Base-by-base conservation (phyloP, 305 asterid species). In the Rubia peregrina region DNA sequence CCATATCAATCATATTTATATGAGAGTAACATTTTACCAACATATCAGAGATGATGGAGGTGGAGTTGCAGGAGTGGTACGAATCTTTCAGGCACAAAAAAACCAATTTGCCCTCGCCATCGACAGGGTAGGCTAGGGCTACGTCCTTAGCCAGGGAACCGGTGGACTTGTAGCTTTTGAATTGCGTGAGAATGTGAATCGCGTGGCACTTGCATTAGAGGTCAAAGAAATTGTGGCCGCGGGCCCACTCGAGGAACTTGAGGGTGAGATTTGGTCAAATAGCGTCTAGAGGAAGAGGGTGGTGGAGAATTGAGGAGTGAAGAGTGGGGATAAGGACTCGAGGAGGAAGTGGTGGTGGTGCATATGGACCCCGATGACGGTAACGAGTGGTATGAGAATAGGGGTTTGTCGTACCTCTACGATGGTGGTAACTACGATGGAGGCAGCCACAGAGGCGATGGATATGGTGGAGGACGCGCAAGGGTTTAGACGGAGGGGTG, bases 31-130 rank as follows among this genome's bases (percentile, higher is more conserved):
- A 81, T 70, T 88, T 90, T 46, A 88, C 89, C 84, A 87, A 69
- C 85, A 90, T 80, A 75, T 92, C 96, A 65, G 90, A 80, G 55
- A 90, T 96, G 21, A 90, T 90, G 41, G 96, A 92, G 86, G 88
- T 92, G 10, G 96, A 92, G 69, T 76, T 76, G 82, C 92, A 88
- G 11, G 77, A 74, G 74, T 81, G 86, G 82, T 88, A 90, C 26
- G 96, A 80, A 44, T 88, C 86, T 57, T 72, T 81, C 12, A 92
- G 90, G 74, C 83, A 79, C 0, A 75, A 65, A 65, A 92, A 90
- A 6, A 92, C 88, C 24, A 14, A 67, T 70, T 81, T 83, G 24
- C 81, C 90, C 21, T 71, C 69, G 8, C 72, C 77, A 10, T 83
- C 82, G 16, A 36, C 70, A n/a, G 84, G 75, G 12, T 65, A 19